Evolutionary conservation across 192 early-diverging fungal genomes (phyloP).

Genomic region (Coemansia sp.): DNA sequence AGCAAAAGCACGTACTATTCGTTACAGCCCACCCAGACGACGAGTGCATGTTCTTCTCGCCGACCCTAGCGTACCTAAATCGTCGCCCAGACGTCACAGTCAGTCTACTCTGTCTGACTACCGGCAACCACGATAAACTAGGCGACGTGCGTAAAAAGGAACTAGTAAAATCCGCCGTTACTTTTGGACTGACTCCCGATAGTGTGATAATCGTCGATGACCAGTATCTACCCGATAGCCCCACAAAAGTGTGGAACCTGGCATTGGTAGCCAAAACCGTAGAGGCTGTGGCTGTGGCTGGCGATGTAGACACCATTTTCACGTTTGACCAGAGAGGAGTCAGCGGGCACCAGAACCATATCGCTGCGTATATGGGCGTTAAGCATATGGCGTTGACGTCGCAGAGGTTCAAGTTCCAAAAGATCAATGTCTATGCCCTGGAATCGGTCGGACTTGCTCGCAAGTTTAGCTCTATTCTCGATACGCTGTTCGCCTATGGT

Average conservation of each 20-base stretch:
- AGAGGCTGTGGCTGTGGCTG: slow-evolving; percentile 61
- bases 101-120: slow-evolving; percentile 82
- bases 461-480: slow-evolving; percentile 63
- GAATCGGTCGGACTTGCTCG: slow-evolving; percentile 62
- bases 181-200: slow-evolving; percentile 53
- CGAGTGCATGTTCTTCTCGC: slow-evolving; percentile 98
- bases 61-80: slow-evolving; percentile 67
- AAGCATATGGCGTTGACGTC: slow-evolving; percentile 59
- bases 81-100: slow-evolving; percentile 61
- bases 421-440: slow-evolving; percentile 60
- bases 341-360: slow-evolving; percentile 92
- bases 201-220: slow-evolving; percentile 59
- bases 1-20: slow-evolving; percentile 61
- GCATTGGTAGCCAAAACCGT: slow-evolving; percentile 65
- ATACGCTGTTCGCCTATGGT: slow-evolving; percentile 50
- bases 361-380: slow-evolving; percentile 77
- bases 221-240: slow-evolving; percentile 68
- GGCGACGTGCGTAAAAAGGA: slow-evolving; percentile 56
- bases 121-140: slow-evolving; percentile 63
- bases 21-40: slow-evolving; percentile 95
- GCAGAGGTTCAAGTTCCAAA: slow-evolving; percentile 58
- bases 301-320: slow-evolving; percentile 68
- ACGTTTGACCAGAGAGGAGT: slow-evolving; percentile 91
- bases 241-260: slow-evolving; percentile 66
- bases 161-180: slow-evolving; percentile 40